Evolutionary conservation across 208 protist genomes (phyloP), one percentile per base, ranked within the genome.

Genomic region (Leishmania arabica): DNA sequence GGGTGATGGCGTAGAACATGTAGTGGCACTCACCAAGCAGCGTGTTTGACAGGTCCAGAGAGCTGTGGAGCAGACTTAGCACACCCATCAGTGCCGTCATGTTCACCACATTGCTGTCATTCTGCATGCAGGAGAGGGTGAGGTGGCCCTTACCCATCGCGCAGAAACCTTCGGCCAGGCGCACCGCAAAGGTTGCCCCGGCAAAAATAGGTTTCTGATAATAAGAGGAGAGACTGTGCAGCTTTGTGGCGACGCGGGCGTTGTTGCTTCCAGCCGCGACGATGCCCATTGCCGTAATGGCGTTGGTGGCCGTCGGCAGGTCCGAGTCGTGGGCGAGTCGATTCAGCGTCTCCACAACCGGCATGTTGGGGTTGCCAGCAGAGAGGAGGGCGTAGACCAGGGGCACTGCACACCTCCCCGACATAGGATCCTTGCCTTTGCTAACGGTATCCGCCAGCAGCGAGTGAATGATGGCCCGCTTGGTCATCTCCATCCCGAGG

Each of bases 131-230:
- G 13, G 88, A 95, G 24, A 99, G 86, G 21, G 98, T 99, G 34
- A 99, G 92, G 42, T 99, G 98, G 47, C 99, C 99, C 88, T 99
- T 99, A 76, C 99, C 99, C 86, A 99, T 95, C 87, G 99, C 96
- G 13, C 99, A 92, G 9, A 99, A 90, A 17, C 99, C 99, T 90
- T 99, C 93, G 5, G 96, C 89, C 34, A 98, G 92, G 54, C 93
- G 91, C 47, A 97, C 93, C 5, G 95, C 83, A 79, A 98, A 98
- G 45, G 93, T 85, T 34, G 93, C 84, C 58, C 90, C 90, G 24
- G 92, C 81, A 80, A 95, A 97, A 40, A 91, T 75, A 42, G 99
- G 96, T 85, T 98, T 99, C 21, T 93, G 86, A 86, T 99, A 99
- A 90, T 99, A 99, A 1, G 90, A 86, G 6, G 98, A 95, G 34